phyloP scores from a whole-genome alignment of 2,329 filamentous ascomycete genomes.

The Colletotrichum nymphaeae region DNA sequence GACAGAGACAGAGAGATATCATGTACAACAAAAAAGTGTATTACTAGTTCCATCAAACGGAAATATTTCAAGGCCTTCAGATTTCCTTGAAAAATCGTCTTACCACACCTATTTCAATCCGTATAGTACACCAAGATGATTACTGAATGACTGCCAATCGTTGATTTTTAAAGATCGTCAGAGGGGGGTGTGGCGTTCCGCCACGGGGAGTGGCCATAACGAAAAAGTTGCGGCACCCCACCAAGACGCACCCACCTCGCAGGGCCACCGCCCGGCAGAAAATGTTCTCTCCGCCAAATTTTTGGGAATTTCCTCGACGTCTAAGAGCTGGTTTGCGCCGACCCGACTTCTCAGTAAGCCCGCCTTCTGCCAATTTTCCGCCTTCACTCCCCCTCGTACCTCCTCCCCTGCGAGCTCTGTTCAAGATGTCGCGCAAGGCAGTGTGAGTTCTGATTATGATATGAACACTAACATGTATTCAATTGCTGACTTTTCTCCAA shows the following conservation, averaged over 20 bases:
- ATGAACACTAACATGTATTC: not conserved
- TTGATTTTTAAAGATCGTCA: not conserved
- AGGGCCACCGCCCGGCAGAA: slow-evolving; percentile 54
- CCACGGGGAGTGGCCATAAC: slow-evolving; percentile 17
- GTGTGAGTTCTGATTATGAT: slow-evolving; percentile 50
- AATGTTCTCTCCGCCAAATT: slow-evolving; percentile 44
- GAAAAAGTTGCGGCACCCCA: slow-evolving; percentile 30
- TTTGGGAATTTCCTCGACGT: slow-evolving; percentile 48
- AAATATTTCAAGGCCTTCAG: slow-evolving; percentile 8
- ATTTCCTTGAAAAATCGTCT: not conserved
- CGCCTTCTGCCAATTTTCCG: slow-evolving; percentile 14
- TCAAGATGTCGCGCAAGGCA: slow-evolving; percentile 70
- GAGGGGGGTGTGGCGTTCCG: slow-evolving; percentile 2
- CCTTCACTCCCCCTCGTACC: not conserved
- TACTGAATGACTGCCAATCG: no score
- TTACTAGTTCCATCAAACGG: slow-evolving; percentile 22
- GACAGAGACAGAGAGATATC: not conserved
- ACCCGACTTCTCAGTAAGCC: slow-evolving; percentile 20
- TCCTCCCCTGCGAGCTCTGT: slow-evolving; percentile 30
- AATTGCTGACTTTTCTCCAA: not conserved
- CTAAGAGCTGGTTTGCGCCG: slow-evolving; percentile 8
- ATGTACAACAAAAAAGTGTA: slow-evolving; percentile 35
- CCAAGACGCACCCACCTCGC: not conserved
- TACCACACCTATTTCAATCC: no score
- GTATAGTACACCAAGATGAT: no score